Evolutionary conservation across 192 early-diverging fungal genomes (phyloP).

Genomic region (Paraglomus brasilianum): DNA sequence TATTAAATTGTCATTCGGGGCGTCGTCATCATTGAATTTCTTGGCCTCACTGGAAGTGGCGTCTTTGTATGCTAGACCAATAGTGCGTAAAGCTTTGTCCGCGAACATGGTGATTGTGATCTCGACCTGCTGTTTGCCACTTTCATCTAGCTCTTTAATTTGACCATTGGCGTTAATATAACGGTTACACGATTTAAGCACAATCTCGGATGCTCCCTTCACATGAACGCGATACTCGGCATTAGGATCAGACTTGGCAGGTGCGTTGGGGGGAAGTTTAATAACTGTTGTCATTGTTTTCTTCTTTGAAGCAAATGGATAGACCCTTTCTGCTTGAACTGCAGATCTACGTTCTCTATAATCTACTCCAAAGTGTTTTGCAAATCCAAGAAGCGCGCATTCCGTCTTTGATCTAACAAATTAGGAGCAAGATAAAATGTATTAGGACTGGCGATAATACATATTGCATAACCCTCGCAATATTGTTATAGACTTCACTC

Average conservation of each 20-base stretch:
- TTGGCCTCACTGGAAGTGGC: conserved; percentile 46
- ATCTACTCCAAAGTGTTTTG: conserved; percentile 60
- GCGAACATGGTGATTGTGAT: conserved; percentile 60
- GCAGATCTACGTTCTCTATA: conserved; percentile 56
- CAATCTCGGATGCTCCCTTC: conserved; percentile 83
- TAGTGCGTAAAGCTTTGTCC: conserved; percentile 70
- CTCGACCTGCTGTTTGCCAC: conserved; percentile 43
- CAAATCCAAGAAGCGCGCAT: conserved; percentile 70
- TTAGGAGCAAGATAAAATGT: not conserved
- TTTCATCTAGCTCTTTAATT: conserved; percentile 45
- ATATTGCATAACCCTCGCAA: no score
- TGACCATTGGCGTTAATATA: conserved; percentile 57
- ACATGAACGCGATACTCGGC: conserved; percentile 56
- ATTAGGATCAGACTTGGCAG: conserved; percentile 27
- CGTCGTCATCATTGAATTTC: conserved; percentile 53
- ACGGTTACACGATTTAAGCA: conserved; percentile 62
- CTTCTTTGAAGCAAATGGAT: conserved; percentile 85
- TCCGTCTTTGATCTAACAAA: conserved; percentile 66
- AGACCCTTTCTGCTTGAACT: conserved; percentile 60
- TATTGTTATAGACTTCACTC: not conserved
- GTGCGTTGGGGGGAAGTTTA: conserved; percentile 34
- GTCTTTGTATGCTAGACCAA: conserved; percentile 67
- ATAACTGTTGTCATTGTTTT: conserved; percentile 87
- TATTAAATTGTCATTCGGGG: conserved; percentile 53
- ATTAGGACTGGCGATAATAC: no score